Percentiles rank a stretch among this genome's conserved stretches.
Conservation (phyloP, 108 stramenopile genomes). For the Cyclotella cryptica region DNA sequence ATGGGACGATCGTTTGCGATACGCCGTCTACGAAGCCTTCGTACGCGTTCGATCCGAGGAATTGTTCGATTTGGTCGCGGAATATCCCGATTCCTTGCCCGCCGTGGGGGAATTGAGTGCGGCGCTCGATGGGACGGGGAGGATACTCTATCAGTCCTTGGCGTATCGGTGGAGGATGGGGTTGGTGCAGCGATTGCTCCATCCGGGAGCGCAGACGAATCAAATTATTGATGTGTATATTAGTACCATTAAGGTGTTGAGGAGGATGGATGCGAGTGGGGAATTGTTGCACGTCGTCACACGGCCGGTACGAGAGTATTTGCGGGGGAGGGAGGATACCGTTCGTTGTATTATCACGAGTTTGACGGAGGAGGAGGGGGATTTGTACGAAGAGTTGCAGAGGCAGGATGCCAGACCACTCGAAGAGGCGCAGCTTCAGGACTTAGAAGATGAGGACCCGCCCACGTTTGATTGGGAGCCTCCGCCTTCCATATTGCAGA, state of each 20-base stretch:
- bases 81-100: slow-evolving; percentile 83
- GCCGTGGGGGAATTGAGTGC: slow-evolving; percentile 74
- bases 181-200: slow-evolving; percentile 85
- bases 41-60: slow-evolving; percentile 65
- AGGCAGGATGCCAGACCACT: slow-evolving; percentile 86
- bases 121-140: slow-evolving; percentile 61
- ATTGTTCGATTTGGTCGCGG: slow-evolving; percentile 83
- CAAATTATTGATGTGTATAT: slow-evolving; percentile 98
- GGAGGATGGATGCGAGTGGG: slow-evolving; percentile 88
- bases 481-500: slow-evolving; percentile 72
- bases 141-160: slow-evolving; percentile 43
- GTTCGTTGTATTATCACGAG: slow-evolving; percentile 96
- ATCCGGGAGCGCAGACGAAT: slow-evolving; percentile 94
- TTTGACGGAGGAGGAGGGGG: slow-evolving; percentile 92
- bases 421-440: slow-evolving; percentile 71
- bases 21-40: slow-evolving; percentile 65
- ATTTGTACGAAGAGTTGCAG: slow-evolving; percentile 94
- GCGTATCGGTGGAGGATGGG: slow-evolving; percentile 55
- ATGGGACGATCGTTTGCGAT: slow-evolving; percentile 63
- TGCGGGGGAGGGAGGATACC: slow-evolving; percentile 86
- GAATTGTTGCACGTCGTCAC: slow-evolving; percentile 88
- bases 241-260: slow-evolving; percentile 88
- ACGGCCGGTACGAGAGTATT: slow-evolving; percentile 87
- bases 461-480: slow-evolving; percentile 81
- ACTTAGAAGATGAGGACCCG: slow-evolving; percentile 74